Conservation (phyloP, 108 stramenopile species). For the Craspedostauros australis region DNA sequence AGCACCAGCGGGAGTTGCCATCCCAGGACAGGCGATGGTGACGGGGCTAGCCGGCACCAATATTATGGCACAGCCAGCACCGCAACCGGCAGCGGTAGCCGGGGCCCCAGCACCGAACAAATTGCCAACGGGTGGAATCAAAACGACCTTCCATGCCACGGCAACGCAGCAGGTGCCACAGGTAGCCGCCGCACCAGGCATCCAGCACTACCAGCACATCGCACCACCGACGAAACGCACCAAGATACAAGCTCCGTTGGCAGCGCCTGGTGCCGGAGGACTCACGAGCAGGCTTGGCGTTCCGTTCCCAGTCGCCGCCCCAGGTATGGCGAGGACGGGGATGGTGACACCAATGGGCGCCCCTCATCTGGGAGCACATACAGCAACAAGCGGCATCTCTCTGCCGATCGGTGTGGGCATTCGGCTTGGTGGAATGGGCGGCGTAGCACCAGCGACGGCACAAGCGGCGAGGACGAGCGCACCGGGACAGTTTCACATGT, state of each 20-base stretch:
- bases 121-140: constrained; percentile 62
- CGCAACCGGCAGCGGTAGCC: background rate
- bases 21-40: too few relatives aligned
- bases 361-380: background rate
- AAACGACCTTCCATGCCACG: constrained; percentile 47
- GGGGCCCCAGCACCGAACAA: too few relatives aligned
- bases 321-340: constrained; percentile 13
- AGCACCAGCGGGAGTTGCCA: too few relatives aligned
- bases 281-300: constrained; percentile 24
- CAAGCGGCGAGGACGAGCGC: constrained; percentile 18
- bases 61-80: background rate
- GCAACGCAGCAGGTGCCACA: constrained; percentile 6
- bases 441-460: constrained; percentile 43
- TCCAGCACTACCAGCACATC: background rate
- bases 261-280: constrained; percentile 13
- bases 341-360: background rate
- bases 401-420: constrained; percentile 67
- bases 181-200: constrained; percentile 6
- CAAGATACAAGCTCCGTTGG: constrained; percentile 12
- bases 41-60: too few relatives aligned
- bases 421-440: constrained; percentile 48
- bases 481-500: constrained; percentile 14
- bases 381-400: constrained; percentile 19
- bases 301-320: constrained; percentile 3
- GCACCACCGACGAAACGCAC: constrained; percentile 14